phyloP scores from a whole-genome alignment of 2,329 filamentous ascomycete genomes.

The Neoarthrinium moseri region DNA sequence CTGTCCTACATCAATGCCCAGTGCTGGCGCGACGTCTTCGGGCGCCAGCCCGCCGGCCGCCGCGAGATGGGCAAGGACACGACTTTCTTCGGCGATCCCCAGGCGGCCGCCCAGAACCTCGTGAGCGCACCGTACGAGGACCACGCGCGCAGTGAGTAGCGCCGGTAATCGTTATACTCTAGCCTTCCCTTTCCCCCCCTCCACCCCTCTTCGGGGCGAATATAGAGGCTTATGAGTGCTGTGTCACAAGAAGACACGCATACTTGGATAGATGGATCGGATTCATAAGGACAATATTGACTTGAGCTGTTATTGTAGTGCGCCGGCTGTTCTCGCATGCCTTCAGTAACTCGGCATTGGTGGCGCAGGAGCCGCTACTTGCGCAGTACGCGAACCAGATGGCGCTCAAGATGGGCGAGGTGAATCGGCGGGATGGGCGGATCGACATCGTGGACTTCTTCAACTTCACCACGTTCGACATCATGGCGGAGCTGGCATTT shows the following conservation, averaged over 20 bases:
- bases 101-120: conserved; percentile 19
- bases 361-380: conserved; percentile 19
- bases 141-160: not conserved
- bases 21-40: conserved; percentile 31
- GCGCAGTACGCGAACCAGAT: conserved; percentile 17
- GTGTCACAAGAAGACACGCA: no score
- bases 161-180: no score
- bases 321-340: conserved; percentile 14
- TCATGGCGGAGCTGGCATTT: conserved; percentile 19
- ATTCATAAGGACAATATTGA: no score
- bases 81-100: conserved; percentile 22
- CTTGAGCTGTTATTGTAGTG: no score
- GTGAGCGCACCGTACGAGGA: conserved; percentile 22
- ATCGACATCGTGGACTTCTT: conserved; percentile 16
- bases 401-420: conserved; percentile 11
- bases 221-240: no score
- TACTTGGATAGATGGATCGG: no score
- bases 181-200: no score
- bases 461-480: conserved; percentile 19
- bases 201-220: no score
- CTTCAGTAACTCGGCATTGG: conserved; percentile 17
- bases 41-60: conserved; percentile 18
- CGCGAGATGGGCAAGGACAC: conserved; percentile 22
- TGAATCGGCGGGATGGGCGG: not conserved
- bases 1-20: conserved; percentile 21